These are phyloP conservation scores for Lichtheimia ornata DNA, from an alignment of 371 early-diverging fungal genomes.

Conservation along the genomic window DNA sequence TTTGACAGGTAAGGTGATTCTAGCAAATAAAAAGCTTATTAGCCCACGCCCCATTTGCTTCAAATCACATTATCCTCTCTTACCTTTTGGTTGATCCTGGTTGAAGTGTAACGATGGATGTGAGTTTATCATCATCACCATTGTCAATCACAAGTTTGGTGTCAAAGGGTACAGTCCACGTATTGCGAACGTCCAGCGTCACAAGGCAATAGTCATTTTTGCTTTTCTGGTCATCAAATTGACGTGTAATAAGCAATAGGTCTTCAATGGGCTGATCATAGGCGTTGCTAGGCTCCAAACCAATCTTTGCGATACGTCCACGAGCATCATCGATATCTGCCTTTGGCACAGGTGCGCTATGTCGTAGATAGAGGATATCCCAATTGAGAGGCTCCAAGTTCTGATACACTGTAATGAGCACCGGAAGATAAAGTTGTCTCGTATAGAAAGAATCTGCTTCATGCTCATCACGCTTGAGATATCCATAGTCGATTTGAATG, in stretches of 20 bases:
- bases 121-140: slow-evolving; percentile 25
- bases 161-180: slow-evolving; percentile 73
- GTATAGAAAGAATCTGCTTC: slow-evolving; percentile 57
- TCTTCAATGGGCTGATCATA: slow-evolving; percentile 19
- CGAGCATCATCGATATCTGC: slow-evolving; percentile 22
- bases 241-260: slow-evolving; percentile 20
- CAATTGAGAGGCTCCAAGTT: slow-evolving; percentile 66
- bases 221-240: slow-evolving; percentile 16
- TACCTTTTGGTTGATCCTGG: slow-evolving; percentile 44
- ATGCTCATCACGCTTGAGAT: slow-evolving; percentile 36
- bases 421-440: slow-evolving; percentile 68
- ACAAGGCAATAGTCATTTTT: slow-evolving; percentile 70
- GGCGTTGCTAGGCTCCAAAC: neutral
- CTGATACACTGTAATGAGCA: slow-evolving; percentile 73
- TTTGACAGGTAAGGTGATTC: slow-evolving; percentile 72
- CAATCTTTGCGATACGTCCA: slow-evolving; percentile 10
- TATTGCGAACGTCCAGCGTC: slow-evolving; percentile 79
- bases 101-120: slow-evolving; percentile 31
- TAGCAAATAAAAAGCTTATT: slow-evolving; percentile 19
- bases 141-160: slow-evolving; percentile 67
- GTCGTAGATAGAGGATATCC: slow-evolving; percentile 64
- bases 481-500: slow-evolving; percentile 76
- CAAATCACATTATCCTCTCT: neutral
- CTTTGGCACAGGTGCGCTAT: slow-evolving; percentile 24
- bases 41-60: neutral